Percentiles rank a stretch among this genome's conserved stretches.
These are phyloP conservation scores for Mortierella antarctica DNA, from an alignment of 192 early-diverging fungal species.

Conservation along the genomic window DNA sequence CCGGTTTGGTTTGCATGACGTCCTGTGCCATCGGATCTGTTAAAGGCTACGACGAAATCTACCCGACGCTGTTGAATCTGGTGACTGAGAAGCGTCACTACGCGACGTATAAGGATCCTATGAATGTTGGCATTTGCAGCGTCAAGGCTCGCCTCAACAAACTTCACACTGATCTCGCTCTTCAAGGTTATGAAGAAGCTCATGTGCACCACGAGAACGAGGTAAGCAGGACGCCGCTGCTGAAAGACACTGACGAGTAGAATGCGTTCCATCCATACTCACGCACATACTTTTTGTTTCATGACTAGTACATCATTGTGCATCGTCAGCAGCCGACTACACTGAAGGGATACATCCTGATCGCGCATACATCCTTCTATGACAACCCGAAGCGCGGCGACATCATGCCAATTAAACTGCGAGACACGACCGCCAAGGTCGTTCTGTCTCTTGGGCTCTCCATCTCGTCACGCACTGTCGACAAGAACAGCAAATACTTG, in stretches of 20 bases:
- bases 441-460: slow-evolving; percentile 69
- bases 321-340: slow-evolving; percentile 93
- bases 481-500: slow-evolving; percentile 37
- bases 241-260: not conserved
- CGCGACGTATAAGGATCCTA: slow-evolving; percentile 64
- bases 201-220: slow-evolving; percentile 97
- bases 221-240: slow-evolving; percentile 36
- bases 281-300: slow-evolving; percentile 1
- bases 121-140: slow-evolving; percentile 66
- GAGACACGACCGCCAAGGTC: slow-evolving; percentile 65
- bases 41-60: slow-evolving; percentile 97
- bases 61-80: slow-evolving; percentile 88
- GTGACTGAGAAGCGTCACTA: slow-evolving; percentile 90
- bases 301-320: slow-evolving; percentile 83
- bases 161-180: slow-evolving; percentile 86
- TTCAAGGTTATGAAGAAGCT: slow-evolving; percentile 87
- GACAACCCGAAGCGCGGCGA: slow-evolving; percentile 49
- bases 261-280: not conserved
- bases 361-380: slow-evolving; percentile 89
- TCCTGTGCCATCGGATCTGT: slow-evolving; percentile 94
- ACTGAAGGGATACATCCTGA: slow-evolving; percentile 91
- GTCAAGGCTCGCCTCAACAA: slow-evolving; percentile 70
- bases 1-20: slow-evolving; percentile 90
- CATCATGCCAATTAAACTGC: slow-evolving; percentile 69
- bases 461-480: slow-evolving; percentile 46